Evolutionary conservation across 2,329 filamentous ascomycete genomes (phyloP).

Genomic region (Mycosphaerella sp.): DNA sequence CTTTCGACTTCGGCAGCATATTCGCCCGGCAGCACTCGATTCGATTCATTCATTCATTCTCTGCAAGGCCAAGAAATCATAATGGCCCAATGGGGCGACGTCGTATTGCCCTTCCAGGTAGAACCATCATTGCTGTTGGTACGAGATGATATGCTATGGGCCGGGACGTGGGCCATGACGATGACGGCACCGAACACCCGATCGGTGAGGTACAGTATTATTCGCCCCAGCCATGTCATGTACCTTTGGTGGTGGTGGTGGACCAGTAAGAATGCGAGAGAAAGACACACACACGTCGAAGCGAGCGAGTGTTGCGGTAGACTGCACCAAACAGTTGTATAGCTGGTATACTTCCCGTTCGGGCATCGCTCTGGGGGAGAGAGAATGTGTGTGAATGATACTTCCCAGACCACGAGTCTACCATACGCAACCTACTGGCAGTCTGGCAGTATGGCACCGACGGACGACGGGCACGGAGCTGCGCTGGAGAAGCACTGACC

Average conservation of each 20-base stretch:
- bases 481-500: background rate
- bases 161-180: background rate
- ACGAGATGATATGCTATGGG: conserved; percentile 12
- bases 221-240: background rate
- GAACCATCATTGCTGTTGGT: background rate
- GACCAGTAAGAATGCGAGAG: too few relatives aligned
- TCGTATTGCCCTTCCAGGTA: background rate
- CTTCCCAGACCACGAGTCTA: too few relatives aligned
- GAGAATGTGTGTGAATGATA: too few relatives aligned
- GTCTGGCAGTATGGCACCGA: too few relatives aligned
- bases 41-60: background rate
- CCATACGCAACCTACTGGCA: too few relatives aligned
- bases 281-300: too few relatives aligned
- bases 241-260: too few relatives aligned
- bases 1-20: background rate
- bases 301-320: too few relatives aligned
- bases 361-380: too few relatives aligned
- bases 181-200: background rate
- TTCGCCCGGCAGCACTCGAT: background rate
- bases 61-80: background rate
- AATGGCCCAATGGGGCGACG: background rate
- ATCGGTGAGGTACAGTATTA: background rate
- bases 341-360: too few relatives aligned
- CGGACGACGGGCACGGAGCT: background rate
- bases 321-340: too few relatives aligned